Evolutionary conservation across 345 rosid genomes (phyloP).

Genomic region (Balakata baccata): DNA sequence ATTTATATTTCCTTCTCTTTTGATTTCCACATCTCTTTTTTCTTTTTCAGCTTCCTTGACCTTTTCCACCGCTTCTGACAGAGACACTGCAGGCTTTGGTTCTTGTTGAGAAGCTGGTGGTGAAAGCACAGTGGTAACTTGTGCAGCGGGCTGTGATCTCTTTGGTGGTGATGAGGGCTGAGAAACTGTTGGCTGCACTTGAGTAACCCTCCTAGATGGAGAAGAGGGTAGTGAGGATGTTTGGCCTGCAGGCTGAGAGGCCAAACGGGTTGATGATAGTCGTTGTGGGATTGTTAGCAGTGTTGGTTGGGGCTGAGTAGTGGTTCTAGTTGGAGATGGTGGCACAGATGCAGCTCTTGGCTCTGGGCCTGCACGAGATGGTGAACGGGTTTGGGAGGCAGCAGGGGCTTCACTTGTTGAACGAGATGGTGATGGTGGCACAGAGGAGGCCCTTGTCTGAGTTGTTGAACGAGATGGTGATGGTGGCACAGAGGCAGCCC

Average conservation of each 20-base stretch:
- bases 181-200: constrained; percentile 22
- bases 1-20: constrained; percentile 22
- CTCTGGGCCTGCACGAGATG: constrained; percentile 31
- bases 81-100: constrained; percentile 3
- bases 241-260: constrained; percentile 26
- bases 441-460: constrained; percentile 14
- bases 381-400: constrained; percentile 15
- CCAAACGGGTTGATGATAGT: constrained; percentile 23
- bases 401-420: constrained; percentile 10
- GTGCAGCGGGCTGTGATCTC: constrained; percentile 14
- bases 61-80: constrained; percentile 13
- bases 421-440: constrained; percentile 26
- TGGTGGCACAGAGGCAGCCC: constrained; percentile 18
- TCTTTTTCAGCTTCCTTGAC: constrained; percentile 20
- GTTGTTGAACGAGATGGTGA: constrained; percentile 27
- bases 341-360: constrained; percentile 23
- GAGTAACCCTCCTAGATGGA: constrained; percentile 25
- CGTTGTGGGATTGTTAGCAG: constrained; percentile 26
- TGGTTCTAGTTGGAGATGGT: constrained; percentile 14
- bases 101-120: constrained; percentile 5
- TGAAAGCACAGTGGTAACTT: constrained; percentile 21
- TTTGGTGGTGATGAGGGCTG: constrained; percentile 28
- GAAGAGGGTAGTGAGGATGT: constrained; percentile 26
- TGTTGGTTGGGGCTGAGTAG: constrained; percentile 22
- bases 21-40: constrained; percentile 18